Percentiles rank a stretch among this genome's conserved stretches.
Evolutionary conservation across 148 eudicot genomes (phyloP).

Genomic region (Salicornia ramosissima): DNA sequence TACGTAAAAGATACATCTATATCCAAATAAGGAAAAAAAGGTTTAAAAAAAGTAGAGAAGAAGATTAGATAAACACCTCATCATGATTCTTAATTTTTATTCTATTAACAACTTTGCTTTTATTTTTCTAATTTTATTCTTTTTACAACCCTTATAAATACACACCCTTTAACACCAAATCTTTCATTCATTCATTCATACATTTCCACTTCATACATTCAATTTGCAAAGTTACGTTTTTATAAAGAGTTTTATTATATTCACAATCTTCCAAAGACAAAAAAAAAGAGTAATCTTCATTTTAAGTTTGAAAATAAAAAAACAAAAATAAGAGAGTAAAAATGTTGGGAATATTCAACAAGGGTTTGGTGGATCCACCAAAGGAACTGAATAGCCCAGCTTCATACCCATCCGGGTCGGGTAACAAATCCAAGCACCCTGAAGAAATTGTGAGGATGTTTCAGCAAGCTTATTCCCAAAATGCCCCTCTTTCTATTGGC

Average conservation of each 20-base stretch:
- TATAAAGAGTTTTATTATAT: neutral
- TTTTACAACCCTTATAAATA: neutral
- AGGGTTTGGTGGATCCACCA: slow-evolving; percentile 64
- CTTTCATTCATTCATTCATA: too few species aligned
- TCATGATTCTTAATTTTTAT: too few species aligned
- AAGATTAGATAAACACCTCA: neutral
- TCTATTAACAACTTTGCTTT: neutral
- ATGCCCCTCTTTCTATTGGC: slow-evolving; percentile 46
- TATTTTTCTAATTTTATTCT: too few species aligned
- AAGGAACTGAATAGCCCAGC: slow-evolving; percentile 70
- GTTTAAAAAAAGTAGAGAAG: too few species aligned
- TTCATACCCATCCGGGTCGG: slow-evolving; percentile 16
- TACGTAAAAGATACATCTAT: neutral
- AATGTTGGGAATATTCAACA: slow-evolving; percentile 83
- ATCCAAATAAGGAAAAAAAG: neutral
- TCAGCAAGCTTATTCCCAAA: slow-evolving; percentile 33
- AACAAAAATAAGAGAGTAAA: too few species aligned
- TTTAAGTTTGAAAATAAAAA: too few species aligned
- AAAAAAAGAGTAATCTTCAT: too few species aligned
- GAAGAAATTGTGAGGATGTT: slow-evolving; percentile 55
- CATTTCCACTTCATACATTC: neutral
- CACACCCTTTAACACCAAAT: neutral
- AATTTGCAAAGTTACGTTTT: neutral
- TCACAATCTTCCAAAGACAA: neutral
- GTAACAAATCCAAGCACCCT: slow-evolving; percentile 37